These are phyloP conservation scores for Pinguiococcus pyrenoidosus DNA, from an alignment of 108 stramenopile genomes.

Conservation along the genomic window DNA sequence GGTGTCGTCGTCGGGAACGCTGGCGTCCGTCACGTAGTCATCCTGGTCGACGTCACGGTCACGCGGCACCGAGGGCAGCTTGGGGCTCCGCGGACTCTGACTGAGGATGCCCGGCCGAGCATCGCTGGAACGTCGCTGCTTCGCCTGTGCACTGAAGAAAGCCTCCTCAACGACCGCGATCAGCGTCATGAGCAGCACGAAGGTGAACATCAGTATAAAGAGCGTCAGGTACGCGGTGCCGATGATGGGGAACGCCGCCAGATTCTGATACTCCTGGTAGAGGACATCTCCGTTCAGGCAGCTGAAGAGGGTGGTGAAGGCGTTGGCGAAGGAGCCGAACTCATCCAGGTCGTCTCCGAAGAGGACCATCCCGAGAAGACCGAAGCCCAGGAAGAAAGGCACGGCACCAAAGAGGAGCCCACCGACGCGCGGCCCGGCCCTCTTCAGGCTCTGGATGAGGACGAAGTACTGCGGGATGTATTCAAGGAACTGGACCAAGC, in stretches of 20 bases:
- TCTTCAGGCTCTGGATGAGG: slow-evolving; percentile 1
- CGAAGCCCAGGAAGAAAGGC: slow-evolving; percentile 6
- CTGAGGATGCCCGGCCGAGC: no score
- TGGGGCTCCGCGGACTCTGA: no score
- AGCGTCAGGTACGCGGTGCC: neutral
- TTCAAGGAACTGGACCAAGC: neutral
- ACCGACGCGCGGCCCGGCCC: neutral
- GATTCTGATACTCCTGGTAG: neutral
- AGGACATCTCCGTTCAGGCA: neutral
- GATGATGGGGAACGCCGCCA: neutral
- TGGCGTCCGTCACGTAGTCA: no score
- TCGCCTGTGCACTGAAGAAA: slow-evolving; percentile 1
- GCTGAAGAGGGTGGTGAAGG: neutral
- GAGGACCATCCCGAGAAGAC: slow-evolving; percentile 1
- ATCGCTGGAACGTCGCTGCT: no score
- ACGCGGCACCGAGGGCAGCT: no score
- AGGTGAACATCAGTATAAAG: slow-evolving; percentile 1
- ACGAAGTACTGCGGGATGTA: neutral
- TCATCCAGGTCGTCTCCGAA: neutral
- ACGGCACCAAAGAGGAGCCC: neutral
- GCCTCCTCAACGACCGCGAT: slow-evolving; percentile 6
- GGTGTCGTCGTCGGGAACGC: no score
- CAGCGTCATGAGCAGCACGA: slow-evolving; percentile 1
- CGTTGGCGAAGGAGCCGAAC: neutral
- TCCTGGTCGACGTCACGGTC: no score